Base-by-base conservation (phyloP, 495 filamentous ascomycete genomes). In the Penicillium riverlandense region DNA sequence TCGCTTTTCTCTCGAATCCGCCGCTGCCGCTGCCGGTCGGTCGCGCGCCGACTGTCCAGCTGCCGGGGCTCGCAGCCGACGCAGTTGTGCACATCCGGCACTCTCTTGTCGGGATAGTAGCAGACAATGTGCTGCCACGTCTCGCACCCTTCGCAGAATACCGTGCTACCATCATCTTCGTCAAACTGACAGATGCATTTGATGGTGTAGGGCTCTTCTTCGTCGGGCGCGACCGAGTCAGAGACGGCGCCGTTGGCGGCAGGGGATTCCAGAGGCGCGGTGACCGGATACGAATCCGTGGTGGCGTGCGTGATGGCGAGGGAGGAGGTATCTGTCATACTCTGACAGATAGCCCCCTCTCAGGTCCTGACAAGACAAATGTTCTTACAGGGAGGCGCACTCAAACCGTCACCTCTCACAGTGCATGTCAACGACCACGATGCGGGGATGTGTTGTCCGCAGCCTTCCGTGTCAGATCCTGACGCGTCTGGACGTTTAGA, bases 51-150 rank as follows among this genome's bases (percentile, higher is more conserved):
- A 34, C 67, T 64, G 61, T 96, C 86, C 52, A 96, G 54, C 35
- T 55, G 55, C 49, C 88, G 75, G 12, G 91, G 88, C 45, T 82
- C 72, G 66, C 92, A 99, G 47, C 92, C 89, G 41, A 76, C 76
- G 67, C 92, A 99, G 52, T 81, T 83, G 66, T 99, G 95, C 52
- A 82, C 77, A 14, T 86, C 77, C 33, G 88, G 91, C 36, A 94
- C 83, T 31, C 79, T 75, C 39, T 75, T 76, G 40, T 79, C 70
- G 39, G 85, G 82, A 59, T 96, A 94, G 66, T 95, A 96, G 68
- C 92, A 99, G 53, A 87, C 79, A 49, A 94, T 90, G 66, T 99
- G 92, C 66, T 99, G 92, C 92, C 92, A 99, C 35, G 88, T 94
- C 59, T 95, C 85, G 69, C 92, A 99, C 44, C 70, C 72, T 61